Evolutionary conservation across 2,329 filamentous ascomycete species (phyloP).

Genomic region (Fusarium sambucinum): DNA sequence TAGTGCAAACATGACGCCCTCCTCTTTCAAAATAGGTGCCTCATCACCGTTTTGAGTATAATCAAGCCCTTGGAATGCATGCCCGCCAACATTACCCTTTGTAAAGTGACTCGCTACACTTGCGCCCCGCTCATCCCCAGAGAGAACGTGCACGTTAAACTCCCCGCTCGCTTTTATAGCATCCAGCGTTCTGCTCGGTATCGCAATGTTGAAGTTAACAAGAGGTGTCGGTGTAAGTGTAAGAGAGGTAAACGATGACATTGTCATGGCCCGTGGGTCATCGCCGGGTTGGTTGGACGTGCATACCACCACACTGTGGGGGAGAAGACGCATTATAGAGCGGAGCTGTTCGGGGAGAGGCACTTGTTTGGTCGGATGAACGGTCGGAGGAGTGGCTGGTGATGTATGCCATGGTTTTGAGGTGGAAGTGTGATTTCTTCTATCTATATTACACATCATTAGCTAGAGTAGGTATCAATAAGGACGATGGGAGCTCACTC

Average conservation of each 20-base stretch:
- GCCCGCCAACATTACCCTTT: constrained; percentile 58
- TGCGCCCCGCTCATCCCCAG: constrained; percentile 61
- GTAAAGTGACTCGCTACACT: constrained; percentile 65
- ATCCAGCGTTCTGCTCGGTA: constrained; percentile 67
- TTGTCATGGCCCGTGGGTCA: constrained; percentile 65
- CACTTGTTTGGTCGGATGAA: constrained; percentile 50
- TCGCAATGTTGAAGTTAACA: constrained; percentile 68
- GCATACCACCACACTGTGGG: constrained; percentile 68
- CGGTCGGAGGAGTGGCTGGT: constrained; percentile 51
- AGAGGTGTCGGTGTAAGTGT: constrained; percentile 64
- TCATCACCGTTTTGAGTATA: constrained; percentile 28
- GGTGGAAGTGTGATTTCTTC: constrained; percentile 35
- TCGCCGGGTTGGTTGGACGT: constrained; percentile 58
- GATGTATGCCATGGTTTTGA: constrained; percentile 48
- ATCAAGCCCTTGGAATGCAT: constrained; percentile 52
- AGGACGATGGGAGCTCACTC: constrained; percentile 28
- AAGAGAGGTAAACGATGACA: constrained; percentile 70
- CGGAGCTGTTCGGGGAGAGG: constrained; percentile 63
- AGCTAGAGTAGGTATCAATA: constrained; percentile 6
- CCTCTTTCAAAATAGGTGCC: constrained; percentile 60
- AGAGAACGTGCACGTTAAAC: constrained; percentile 69
- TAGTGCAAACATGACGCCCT: constrained; percentile 66
- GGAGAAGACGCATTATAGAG: constrained; percentile 65
- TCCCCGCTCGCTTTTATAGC: constrained; percentile 58
- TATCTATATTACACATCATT: constrained; percentile 28